Conservation (phyloP, 2,329 filamentous ascomycete genomes). For the Elsinoe perseae region DNA sequence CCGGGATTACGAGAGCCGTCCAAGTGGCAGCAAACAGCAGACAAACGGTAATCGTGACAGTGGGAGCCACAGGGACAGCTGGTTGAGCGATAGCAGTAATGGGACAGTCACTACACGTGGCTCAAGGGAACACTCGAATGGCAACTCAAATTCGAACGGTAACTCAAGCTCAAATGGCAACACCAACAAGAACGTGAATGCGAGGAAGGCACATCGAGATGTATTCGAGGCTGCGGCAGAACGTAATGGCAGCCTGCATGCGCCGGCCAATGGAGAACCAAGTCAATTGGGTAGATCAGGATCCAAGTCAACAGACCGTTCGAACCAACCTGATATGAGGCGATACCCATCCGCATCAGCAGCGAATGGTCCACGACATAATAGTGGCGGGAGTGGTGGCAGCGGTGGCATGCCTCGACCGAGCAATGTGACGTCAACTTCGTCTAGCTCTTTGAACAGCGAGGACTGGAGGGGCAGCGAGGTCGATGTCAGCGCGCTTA, state of each 20-base stretch:
- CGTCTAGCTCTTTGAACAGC: slow-evolving; percentile 21
- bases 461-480: slow-evolving; percentile 33
- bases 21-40: neutral
- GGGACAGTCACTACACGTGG: slow-evolving; percentile 1
- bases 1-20: neutral
- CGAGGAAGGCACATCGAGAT: neutral
- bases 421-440: neutral
- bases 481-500: slow-evolving; percentile 34
- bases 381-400: neutral
- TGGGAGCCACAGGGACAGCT: slow-evolving; percentile 7
- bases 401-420: neutral
- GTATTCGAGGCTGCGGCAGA: slow-evolving; percentile 11
- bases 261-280: neutral
- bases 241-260: neutral
- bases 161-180: neutral
- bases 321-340: neutral
- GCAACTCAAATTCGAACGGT: neutral
- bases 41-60: neutral
- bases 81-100: slow-evolving; percentile 12
- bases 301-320: neutral
- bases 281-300: neutral
- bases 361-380: neutral
- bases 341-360: neutral
- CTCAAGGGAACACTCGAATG: neutral
- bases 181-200: neutral